Evolutionary conservation across 2,329 filamentous ascomycete species (phyloP).

Genomic region (Simplicillium sp.): DNA sequence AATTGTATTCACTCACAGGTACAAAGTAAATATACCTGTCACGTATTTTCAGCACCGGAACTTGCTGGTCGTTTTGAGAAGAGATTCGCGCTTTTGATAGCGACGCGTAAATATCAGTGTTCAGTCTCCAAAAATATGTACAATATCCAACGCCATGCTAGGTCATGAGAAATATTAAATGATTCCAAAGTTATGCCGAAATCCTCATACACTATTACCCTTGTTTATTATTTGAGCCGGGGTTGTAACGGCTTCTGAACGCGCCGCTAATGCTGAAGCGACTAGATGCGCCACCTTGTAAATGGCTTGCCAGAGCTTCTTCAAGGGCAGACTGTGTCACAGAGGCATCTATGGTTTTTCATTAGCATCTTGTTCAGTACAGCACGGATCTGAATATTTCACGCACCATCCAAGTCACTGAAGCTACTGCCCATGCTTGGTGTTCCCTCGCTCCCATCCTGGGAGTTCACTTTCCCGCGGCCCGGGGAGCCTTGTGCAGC

Average conservation of each 20-base stretch:
- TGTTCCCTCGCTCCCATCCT: conserved; percentile 61
- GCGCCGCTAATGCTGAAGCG: conserved; percentile 61
- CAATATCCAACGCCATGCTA: background rate
- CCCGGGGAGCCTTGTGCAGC: conserved; percentile 42
- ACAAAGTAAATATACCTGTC: too few relatives aligned
- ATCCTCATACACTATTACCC: background rate
- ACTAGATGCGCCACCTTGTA: conserved; percentile 26
- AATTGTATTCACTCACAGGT: too few relatives aligned
- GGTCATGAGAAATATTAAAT: background rate
- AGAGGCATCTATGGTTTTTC: conserved; percentile 51
- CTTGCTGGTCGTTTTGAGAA: too few relatives aligned
- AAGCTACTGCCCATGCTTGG: conserved; percentile 81
- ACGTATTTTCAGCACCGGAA: too few relatives aligned
- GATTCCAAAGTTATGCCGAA: conserved; percentile 3
- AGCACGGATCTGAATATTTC: too few relatives aligned
- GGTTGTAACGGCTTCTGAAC: conserved; percentile 51
- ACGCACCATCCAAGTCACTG: conserved; percentile 68
- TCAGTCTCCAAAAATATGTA: background rate
- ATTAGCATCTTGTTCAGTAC: conserved; percentile 7
- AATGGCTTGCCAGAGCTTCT: conserved; percentile 58
- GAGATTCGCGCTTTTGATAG: too few relatives aligned
- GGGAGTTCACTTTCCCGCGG: conserved; percentile 39
- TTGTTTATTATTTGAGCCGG: conserved; percentile 20
- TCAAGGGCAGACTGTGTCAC: conserved; percentile 74
- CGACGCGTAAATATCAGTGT: background rate